A percentile compares a stretch with the other conserved stretches of the same genome.
Conservation (phyloP, 2,329 filamentous ascomycete species). For the Xylariaceae sp. region DNA sequence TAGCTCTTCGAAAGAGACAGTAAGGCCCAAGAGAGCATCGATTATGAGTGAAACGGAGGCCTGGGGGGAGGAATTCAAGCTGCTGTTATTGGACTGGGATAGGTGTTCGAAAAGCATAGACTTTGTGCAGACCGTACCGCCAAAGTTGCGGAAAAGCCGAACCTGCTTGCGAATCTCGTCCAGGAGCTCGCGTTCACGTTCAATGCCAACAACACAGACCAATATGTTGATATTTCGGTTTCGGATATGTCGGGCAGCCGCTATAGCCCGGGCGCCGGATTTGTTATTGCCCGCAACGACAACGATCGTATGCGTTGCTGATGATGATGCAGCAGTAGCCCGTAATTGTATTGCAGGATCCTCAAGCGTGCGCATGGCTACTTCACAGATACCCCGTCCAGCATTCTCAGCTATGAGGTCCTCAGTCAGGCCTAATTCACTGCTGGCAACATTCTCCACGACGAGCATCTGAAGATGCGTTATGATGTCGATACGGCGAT, state of each 20-base stretch:
- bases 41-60: conserved; percentile 41
- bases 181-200: conserved; percentile 73
- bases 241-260: conserved; percentile 78
- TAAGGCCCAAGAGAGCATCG: conserved; percentile 81
- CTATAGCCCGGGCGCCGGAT: conserved; percentile 76
- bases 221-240: conserved; percentile 78
- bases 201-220: conserved; percentile 77
- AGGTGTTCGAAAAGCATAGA: conserved; percentile 56
- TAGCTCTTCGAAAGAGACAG: conserved; percentile 83
- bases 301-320: conserved; percentile 46
- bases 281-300: conserved; percentile 95
- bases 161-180: conserved; percentile 77
- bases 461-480: conserved; percentile 82
- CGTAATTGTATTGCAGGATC: conserved; percentile 56
- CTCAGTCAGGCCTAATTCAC: conserved; percentile 79
- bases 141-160: conserved; percentile 76
- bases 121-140: conserved; percentile 64
- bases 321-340: conserved; percentile 32
- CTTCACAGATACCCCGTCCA: conserved; percentile 80
- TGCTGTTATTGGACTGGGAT: conserved; percentile 40
- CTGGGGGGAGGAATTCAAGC: conserved; percentile 26
- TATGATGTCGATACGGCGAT: conserved; percentile 55
- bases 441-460: conserved; percentile 83
- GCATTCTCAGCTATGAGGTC: conserved; percentile 91
- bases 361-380: conserved; percentile 63